Base-by-base conservation (phyloP, 768 basidiomycete genomes). In the Tulasnella sp. region DNA sequence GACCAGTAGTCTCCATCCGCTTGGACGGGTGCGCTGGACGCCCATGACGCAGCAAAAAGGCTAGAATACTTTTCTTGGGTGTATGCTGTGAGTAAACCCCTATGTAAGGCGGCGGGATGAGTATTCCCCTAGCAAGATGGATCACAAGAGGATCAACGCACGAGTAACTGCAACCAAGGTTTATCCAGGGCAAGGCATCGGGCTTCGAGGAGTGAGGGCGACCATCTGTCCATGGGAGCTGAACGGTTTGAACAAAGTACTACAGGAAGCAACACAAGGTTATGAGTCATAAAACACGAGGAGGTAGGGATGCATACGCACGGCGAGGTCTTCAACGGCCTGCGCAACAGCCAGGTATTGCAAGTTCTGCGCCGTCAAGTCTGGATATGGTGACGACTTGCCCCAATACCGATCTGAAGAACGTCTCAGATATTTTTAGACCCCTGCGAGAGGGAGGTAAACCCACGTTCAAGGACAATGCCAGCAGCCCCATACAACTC, bases 1-100 rank as follows among this genome's bases (percentile, higher is more conserved):
- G 1, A 54, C 58, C 59, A 60, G 21, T 43, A 55, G 34, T 60
- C 59, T 11, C 49, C 54, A 36, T 46, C 42, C 8, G 59, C 59
- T 17, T 60, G 40, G 17, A 60, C 59, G 17, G 54, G 54, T 12
- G 54, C 59, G 32, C 54, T 56, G 23, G 59, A 57, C 4, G 59
- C 43, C 32, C 46, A 60, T 19, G 40, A 42, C 25, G 59, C 59
- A 7, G 54, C 54, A 37, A 60, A 60, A 9, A 49, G 40, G n/a
- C 42, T 54, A 19, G 59, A 37, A 35, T 60, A 46, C 21, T 49
- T 54, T 29, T 45, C 14, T 29, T 55, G 31, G 12, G 53, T 60
- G 41, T 54, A 60, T 6, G 59, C 52, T 15, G 42, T 36, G 35
- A 60, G 59, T 4, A 56, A 42, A 29, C 54, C 54, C 9, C 52